Conservation (phyloP, 2,329 filamentous ascomycete species). For the Fulvia fulva region DNA sequence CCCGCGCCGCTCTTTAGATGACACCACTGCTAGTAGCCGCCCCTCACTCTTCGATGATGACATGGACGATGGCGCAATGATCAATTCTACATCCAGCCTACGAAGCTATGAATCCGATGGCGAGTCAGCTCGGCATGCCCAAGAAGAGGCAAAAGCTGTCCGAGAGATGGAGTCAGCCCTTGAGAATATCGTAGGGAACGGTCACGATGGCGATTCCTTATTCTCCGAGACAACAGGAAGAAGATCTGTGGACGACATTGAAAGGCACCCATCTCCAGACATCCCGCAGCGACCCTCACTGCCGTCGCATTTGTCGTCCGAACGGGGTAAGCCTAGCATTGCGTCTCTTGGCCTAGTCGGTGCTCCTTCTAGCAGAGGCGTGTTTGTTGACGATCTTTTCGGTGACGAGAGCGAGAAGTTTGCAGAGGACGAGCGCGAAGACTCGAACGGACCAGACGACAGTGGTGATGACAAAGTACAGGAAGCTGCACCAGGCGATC, state of each 20-base stretch:
- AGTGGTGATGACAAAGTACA: conserved; percentile 78
- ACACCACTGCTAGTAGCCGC: conserved; percentile 43
- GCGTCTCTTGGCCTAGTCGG: conserved; percentile 89
- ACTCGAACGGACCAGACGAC: conserved; percentile 57
- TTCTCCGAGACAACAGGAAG: conserved; percentile 57
- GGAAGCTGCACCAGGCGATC: conserved; percentile 88
- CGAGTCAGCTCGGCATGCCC: conserved; percentile 48
- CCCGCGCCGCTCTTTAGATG: conserved; percentile 67
- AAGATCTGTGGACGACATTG: conserved; percentile 48
- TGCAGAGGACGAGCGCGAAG: conserved; percentile 79
- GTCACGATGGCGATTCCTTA: conserved; percentile 61
- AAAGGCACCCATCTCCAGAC: conserved; percentile 18
- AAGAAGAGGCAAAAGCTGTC: conserved; percentile 74
- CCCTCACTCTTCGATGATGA: conserved; percentile 73
- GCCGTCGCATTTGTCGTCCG: conserved; percentile 32
- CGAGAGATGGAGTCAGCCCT: conserved; percentile 90
- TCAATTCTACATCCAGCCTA: conserved; percentile 73
- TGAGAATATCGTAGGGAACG: conserved; percentile 85
- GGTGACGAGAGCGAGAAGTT: conserved; percentile 87
- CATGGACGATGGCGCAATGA: conserved; percentile 67
- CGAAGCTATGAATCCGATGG: conserved; percentile 73
- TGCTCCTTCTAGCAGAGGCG: conserved; percentile 78
- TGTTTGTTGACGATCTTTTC: conserved; percentile 89
- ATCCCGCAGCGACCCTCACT: conserved; percentile 10
- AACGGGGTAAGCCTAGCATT: conserved; percentile 74